Evolutionary conservation across 177 flowering plant species (phyloP).

Genomic region (Telopea speciosissima): DNA sequence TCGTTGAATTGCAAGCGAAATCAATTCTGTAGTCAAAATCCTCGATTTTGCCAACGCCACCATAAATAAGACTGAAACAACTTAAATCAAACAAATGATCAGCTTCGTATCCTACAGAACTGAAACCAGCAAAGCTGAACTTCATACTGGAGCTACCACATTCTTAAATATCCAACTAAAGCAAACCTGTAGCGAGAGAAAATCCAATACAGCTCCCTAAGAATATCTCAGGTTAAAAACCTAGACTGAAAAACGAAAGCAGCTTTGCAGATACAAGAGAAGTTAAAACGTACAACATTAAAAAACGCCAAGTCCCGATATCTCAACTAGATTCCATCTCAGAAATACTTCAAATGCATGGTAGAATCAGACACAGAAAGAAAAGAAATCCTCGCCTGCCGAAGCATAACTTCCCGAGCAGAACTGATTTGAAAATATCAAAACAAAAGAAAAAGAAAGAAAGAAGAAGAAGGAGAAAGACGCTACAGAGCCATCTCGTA

Average conservation of each 20-base stretch:
- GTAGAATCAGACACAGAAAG: not conserved
- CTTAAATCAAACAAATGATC: not conserved
- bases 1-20: too few species aligned
- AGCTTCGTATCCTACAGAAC: constrained; percentile 15
- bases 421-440: not conserved
- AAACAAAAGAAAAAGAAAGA: not conserved
- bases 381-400: too few species aligned
- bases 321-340: constrained; percentile 5
- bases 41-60: constrained; percentile 1
- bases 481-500: constrained; percentile 4
- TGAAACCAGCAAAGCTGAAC: not conserved
- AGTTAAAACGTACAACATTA: not conserved
- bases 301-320: not conserved
- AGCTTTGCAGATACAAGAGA: not conserved
- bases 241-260: constrained; percentile 11
- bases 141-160: not conserved
- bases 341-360: constrained; percentile 7
- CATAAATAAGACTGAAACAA: not conserved
- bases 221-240: constrained; percentile 11
- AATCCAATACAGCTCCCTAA: not conserved
- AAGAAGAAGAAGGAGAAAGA: not conserved
- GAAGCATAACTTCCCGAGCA: not conserved
- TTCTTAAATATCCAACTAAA: not conserved
- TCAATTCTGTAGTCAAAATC: too few species aligned
- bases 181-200: not conserved